phyloP scores from a whole-genome alignment of 2,329 filamentous ascomycete genomes.

The Pezicula carpinea region DNA sequence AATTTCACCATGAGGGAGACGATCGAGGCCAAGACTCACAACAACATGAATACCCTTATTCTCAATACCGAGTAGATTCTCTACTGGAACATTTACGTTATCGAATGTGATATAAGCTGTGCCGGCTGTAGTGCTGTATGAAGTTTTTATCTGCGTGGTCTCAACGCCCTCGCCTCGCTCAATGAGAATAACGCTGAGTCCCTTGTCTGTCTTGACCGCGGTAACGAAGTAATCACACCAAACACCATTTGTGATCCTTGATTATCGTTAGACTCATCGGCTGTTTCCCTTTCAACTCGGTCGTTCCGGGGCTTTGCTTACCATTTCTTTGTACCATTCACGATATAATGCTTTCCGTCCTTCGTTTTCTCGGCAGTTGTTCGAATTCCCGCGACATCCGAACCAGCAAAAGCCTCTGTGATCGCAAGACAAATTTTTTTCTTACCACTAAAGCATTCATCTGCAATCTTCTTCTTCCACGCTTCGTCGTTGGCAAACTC shows the following conservation, averaged over 20 bases:
- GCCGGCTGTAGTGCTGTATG: constrained; percentile 73
- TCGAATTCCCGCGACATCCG: constrained; percentile 73
- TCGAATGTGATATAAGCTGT: constrained; percentile 77
- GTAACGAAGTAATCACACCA: constrained; percentile 82
- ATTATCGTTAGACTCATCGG: constrained; percentile 64
- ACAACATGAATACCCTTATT: constrained; percentile 84
- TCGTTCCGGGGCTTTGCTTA: constrained; percentile 27
- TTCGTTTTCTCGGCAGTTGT: constrained; percentile 74
- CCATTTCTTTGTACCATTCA: constrained; percentile 78
- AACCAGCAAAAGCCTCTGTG: constrained; percentile 83
- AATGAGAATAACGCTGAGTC: constrained; percentile 72
- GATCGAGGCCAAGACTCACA: constrained; percentile 32
- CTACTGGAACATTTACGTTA: constrained; percentile 78
- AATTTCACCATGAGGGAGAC: constrained; percentile 26
- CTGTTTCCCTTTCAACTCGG: constrained; percentile 47
- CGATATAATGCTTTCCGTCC: constrained; percentile 65
- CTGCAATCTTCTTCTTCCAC: constrained; percentile 61
- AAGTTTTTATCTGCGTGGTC: constrained; percentile 74
- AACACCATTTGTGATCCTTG: constrained; percentile 81
- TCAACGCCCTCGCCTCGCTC: constrained; percentile 70
- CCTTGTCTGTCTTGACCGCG: constrained; percentile 74
- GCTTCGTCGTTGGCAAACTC: constrained; percentile 69
- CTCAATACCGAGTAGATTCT: constrained; percentile 74
- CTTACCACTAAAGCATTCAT: constrained; percentile 71
- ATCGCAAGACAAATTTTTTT: constrained; percentile 89